These are phyloP conservation scores for Cyclanthera cordifolia DNA, from an alignment of 306 rosid species.

Conservation along the genomic window DNA sequence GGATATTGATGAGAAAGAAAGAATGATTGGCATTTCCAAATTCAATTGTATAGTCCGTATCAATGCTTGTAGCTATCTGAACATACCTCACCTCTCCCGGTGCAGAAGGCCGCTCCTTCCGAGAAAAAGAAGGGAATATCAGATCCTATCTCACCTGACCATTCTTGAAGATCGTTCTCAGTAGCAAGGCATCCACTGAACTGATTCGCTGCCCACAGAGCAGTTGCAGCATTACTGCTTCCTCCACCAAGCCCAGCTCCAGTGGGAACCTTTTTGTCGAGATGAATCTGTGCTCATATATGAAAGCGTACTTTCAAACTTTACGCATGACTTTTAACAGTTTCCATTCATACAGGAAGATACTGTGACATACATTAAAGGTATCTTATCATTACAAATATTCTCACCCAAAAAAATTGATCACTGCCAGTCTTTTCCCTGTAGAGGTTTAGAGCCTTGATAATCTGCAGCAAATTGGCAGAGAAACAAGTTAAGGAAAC, in stretches of 20 bases:
- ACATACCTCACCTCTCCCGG: slow-evolving; percentile 96
- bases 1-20: neutral
- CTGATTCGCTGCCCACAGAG: slow-evolving; percentile 95
- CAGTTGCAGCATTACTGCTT: slow-evolving; percentile 97
- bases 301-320: slow-evolving; percentile 6
- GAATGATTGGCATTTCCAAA: neutral
- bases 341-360: neutral
- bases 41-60: neutral
- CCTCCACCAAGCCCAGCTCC: slow-evolving; percentile 99
- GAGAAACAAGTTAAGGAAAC: slow-evolving; percentile 7
- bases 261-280: slow-evolving; percentile 81
- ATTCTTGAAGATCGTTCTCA: slow-evolving; percentile 85
- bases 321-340: neutral
- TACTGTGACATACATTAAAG: neutral
- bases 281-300: slow-evolving; percentile 76
- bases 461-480: slow-evolving; percentile 45
- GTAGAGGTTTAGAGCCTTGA: slow-evolving; percentile 91
- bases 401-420: slow-evolving; percentile 81
- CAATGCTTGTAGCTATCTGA: neutral
- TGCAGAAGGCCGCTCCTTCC: slow-evolving; percentile 89
- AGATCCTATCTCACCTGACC: slow-evolving; percentile 98
- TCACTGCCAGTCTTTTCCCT: slow-evolving; percentile 75
- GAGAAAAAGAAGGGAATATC: slow-evolving; percentile 97
- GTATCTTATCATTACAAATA: neutral
- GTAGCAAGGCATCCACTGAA: slow-evolving; percentile 64